Conservation (phyloP, 2,329 filamentous ascomycete species). For the Aspergillus neoniger region DNA sequence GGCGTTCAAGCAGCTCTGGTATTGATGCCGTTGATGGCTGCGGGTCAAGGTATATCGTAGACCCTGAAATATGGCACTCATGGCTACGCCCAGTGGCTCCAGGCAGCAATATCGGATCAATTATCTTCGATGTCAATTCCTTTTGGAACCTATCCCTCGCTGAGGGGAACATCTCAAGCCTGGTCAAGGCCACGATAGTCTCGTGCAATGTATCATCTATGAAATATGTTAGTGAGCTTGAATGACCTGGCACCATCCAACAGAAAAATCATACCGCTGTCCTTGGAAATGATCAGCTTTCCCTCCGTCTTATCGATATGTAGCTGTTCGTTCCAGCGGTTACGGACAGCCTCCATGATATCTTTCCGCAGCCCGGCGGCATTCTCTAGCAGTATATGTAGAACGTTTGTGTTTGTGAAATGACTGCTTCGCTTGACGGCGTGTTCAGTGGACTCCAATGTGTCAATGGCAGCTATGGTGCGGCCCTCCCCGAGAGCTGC, state of each 20-base stretch:
- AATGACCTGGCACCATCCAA: too few species aligned
- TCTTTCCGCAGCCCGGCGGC: slow-evolving; percentile 66
- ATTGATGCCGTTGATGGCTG: slow-evolving; percentile 30
- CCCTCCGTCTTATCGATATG: slow-evolving; percentile 59
- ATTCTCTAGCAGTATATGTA: slow-evolving; percentile 63
- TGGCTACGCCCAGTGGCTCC: slow-evolving; percentile 27
- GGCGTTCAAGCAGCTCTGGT: slow-evolving; percentile 44
- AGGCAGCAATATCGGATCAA: slow-evolving; percentile 38
- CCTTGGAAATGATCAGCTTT: slow-evolving; percentile 59
- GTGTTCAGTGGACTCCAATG: slow-evolving; percentile 48
- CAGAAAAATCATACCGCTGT: slow-evolving; percentile 49
- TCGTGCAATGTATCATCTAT: slow-evolving; percentile 29
- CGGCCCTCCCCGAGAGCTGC: slow-evolving; percentile 48
- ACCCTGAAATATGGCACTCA: slow-evolving; percentile 29
- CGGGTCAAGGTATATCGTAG: slow-evolving; percentile 30
- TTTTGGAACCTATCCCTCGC: slow-evolving; percentile 37
- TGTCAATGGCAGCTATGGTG: slow-evolving; percentile 51
- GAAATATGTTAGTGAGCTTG: slow-evolving; percentile 7
- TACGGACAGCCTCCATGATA: slow-evolving; percentile 66
- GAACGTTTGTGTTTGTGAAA: slow-evolving; percentile 40
- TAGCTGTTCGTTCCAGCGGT: slow-evolving; percentile 71
- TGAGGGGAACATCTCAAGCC: slow-evolving; percentile 33
- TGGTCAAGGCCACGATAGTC: slow-evolving; percentile 34
- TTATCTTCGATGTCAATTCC: slow-evolving; percentile 32
- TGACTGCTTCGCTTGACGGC: slow-evolving; percentile 31